phyloP scores from a whole-genome alignment of 805 yeast species.

The Cyberlindnera misumaiensis region DNA sequence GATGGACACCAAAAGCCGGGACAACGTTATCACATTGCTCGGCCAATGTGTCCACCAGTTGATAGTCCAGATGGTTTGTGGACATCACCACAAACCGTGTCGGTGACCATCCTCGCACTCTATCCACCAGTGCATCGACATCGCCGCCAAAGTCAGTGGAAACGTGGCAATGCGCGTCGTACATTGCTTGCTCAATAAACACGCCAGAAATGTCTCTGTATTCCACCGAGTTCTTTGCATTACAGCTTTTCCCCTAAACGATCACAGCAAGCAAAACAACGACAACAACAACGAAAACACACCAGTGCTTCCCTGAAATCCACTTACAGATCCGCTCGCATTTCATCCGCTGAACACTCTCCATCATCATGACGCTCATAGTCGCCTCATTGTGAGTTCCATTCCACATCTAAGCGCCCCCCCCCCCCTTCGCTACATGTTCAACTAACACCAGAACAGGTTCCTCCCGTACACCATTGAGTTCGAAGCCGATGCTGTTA shows the following conservation, averaged over 20 bases:
- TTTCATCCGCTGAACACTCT: too few relatives aligned
- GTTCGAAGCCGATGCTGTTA: slow-evolving; percentile 28
- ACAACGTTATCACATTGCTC: slow-evolving; percentile 18
- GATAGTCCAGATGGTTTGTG: slow-evolving; percentile 35
- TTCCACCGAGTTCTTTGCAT: too few relatives aligned
- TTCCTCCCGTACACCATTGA: slow-evolving; percentile 76
- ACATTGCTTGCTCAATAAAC: too few relatives aligned
- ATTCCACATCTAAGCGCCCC: not conserved
- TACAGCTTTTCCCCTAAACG: too few relatives aligned
- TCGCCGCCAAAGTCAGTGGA: slow-evolving; percentile 9
- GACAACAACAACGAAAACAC: too few relatives aligned
- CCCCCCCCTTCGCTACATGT: not conserved
- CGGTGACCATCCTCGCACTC: slow-evolving; percentile 1
- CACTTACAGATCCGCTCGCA: too few relatives aligned
- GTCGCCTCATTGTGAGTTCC: slow-evolving; percentile 60
- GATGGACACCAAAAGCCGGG: slow-evolving; percentile 75
- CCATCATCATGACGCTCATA: slow-evolving; percentile 59
- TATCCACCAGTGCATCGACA: slow-evolving; percentile 1
- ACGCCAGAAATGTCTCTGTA: too few relatives aligned
- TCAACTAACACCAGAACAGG: slow-evolving; percentile 23
- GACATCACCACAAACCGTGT: slow-evolving; percentile 37
- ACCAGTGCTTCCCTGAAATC: too few relatives aligned
- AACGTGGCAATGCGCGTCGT: slow-evolving; percentile 34
- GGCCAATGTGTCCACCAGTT: slow-evolving; percentile 20
- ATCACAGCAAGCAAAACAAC: too few relatives aligned